Base-by-base conservation (phyloP, 805 yeast species). In the Ogataea henricii region DNA sequence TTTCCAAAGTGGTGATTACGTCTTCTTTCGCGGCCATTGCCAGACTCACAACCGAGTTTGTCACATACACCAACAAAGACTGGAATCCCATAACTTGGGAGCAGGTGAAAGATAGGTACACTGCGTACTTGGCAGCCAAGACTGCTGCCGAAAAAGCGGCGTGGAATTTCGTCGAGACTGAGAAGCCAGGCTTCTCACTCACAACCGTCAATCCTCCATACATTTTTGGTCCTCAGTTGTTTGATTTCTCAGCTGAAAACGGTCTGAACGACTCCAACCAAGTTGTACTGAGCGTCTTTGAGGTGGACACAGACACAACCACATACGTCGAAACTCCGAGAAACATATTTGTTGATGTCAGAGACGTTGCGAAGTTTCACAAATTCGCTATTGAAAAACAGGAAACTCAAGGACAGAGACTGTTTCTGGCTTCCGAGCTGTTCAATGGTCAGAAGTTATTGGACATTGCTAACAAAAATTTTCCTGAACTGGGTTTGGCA, bases 21-120 rank as follows among this genome's bases (percentile, higher is more conserved):
- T 74, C 83, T 2, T 81, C 87, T 0, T 69, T 68, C 55, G 84
- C 84, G 17, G 78, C 87, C 1, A 35, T 56, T 16, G 20, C 27
- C 32, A n/a, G 27, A 30, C 3, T 4, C 18, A 4, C 26, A 6
- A 36, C 27, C 3, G 40, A 36, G 10, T 21, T 21, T 36, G 29
- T 22, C 18, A 10, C 22, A 3, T 54, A 58, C 41, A 60, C 61
- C 27, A 72, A 67, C 53, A 51, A 58, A 0, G 45, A 61, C 9
- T 73, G 78, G 79, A 72, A 43, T 47, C 55, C 58, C 30, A 26
- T 60, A 10, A 50, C 48, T 6, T 52, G 53, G 52, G 60, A 57
- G n/a, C 45, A 48, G n/a, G 53, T 67, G 39, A 72, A 26, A 12
- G 56, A 65, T 51, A 59, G 68, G 0, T 33, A 48, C 9, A 16